Evolutionary conservation across 495 filamentous ascomycete genomes (phyloP), one percentile per base, ranked within the genome.

Genomic region (Schizothecium vesticola): DNA sequence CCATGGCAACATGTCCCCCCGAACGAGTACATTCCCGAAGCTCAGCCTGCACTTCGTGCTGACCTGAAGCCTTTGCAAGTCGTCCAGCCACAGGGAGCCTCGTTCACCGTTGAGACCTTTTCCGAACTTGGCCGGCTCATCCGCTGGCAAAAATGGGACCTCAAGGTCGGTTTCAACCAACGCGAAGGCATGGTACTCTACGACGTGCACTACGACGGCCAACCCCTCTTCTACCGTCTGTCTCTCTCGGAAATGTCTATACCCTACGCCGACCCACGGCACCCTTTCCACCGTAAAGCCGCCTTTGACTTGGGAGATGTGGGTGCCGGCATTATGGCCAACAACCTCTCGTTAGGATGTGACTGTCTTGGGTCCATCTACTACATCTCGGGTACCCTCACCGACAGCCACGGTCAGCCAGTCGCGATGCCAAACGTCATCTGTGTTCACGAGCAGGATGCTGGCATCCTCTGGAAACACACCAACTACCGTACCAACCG

Each of bases 231-330:
- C 69, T 91, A 90, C 78, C 83, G 91, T 3, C 75, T 93, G 3
- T 85, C 85, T 12, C 78, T 93, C 19, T 87, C 85, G 33, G 91
- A 94, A 74, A 93, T 94, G 91, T 87, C 87, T 60, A 89, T 93
- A 21, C 91, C 91, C 3, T 93, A 94, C 70, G 90, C 86, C 1
- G 89, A 91, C 71, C 89, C 91, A 2, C 81, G 90, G 1, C 81
- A 85, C 10, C 91, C 91, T 0, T 92, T 88, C 75, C 90, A 92
- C 70, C 87, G 88, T 68, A 94, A 93, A 76, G 86, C 89, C 19
- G 91, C 91, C 0, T 94, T 94, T 71, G 91, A 94, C 70, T 83
- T 93, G 16, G 91, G 91, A 4, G 90, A 94, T 70, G 90, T 84
- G 57, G 91, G 91, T 0, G 86, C 90, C 4, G 91, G 91, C 16